A percentile compares a stretch with the other conserved stretches of the same genome.
These are phyloP conservation scores for Purshia tridentata DNA, from an alignment of 306 rosid species.

Conservation along the genomic window DNA sequence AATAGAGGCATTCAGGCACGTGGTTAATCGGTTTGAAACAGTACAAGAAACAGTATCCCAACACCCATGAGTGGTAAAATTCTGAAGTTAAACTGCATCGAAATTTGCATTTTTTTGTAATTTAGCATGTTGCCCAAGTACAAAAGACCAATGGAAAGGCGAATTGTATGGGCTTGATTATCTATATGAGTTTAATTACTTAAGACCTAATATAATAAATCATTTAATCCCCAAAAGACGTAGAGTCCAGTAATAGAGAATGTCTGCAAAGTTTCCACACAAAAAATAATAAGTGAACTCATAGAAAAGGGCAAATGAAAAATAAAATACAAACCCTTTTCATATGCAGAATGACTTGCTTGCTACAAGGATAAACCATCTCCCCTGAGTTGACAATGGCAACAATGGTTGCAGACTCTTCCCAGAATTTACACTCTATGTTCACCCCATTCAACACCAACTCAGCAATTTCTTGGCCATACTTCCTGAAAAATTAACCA, in stretches of 20 bases:
- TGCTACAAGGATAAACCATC: slow-evolving; percentile 57
- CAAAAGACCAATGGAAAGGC: neutral
- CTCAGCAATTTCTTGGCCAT: slow-evolving; percentile 54
- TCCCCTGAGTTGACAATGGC: slow-evolving; percentile 52
- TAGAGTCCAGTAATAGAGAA: neutral
- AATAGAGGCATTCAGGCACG: too few species aligned
- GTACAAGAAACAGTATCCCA: neutral
- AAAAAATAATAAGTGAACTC: neutral
- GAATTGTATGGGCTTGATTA: neutral
- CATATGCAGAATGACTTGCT: slow-evolving; percentile 44
- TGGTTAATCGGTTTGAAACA: neutral
- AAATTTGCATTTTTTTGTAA: neutral
- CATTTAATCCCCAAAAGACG: neutral
- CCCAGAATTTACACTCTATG: slow-evolving; percentile 59
- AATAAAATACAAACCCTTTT: slow-evolving; percentile 45
- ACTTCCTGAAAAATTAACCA: slow-evolving; percentile 40
- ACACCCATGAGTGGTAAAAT: neutral
- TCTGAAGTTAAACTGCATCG: neutral
- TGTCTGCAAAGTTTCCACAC: neutral
- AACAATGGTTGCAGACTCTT: slow-evolving; percentile 52
- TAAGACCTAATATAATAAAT: slow-evolving; percentile 2
- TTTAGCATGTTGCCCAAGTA: neutral
- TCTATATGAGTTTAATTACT: slow-evolving; percentile 1
- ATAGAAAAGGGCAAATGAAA: neutral
- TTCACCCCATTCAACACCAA: slow-evolving; percentile 53